These are phyloP conservation scores for Neolentinus lepideus DNA, from an alignment of 1,284 basidiomycete species.

Conservation along the genomic window DNA sequence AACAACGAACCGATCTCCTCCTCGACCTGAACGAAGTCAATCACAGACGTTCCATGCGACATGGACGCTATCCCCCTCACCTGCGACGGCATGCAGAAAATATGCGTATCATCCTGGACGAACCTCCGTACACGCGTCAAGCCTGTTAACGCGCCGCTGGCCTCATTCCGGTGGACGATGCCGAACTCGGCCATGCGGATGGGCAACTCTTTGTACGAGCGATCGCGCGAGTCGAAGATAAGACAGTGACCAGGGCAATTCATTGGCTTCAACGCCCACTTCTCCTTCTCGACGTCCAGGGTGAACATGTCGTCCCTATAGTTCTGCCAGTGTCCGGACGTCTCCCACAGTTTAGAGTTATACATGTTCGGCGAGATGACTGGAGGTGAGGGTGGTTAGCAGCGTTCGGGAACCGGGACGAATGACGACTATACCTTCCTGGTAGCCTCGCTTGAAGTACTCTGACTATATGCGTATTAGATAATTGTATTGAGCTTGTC, in stretches of 20 bases:
- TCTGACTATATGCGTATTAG: conserved; percentile 41
- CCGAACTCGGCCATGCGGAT: conserved; percentile 99
- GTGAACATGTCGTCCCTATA: conserved; percentile 98
- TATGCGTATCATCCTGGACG: conserved; percentile 95
- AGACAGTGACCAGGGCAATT: conserved; percentile 98
- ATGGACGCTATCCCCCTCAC: conserved; percentile 29
- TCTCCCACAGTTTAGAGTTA: conserved; percentile 96
- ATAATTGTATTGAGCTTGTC: not conserved
- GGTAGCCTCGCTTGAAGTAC: conserved; percentile 83
- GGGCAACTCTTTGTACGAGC: conserved; percentile 93
- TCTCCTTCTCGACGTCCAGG: conserved; percentile 92
- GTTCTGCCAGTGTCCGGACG: conserved; percentile 98
- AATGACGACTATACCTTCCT: conserved; percentile 53
- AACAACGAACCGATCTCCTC: conserved; percentile 85
- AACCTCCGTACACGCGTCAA: conserved; percentile 93
- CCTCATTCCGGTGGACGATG: conserved; percentile 96
- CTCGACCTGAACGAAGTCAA: conserved; percentile 54
- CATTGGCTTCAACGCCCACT: conserved; percentile 96
- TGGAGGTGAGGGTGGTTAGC: conserved; percentile 18
- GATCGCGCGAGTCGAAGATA: conserved; percentile 92
- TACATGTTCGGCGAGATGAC: conserved; percentile 99
- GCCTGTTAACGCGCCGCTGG: conserved; percentile 90
- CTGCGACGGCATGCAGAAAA: conserved; percentile 96
- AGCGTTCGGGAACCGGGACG: not conserved
- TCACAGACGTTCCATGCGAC: not conserved